Evolutionary conservation across 2,329 filamentous ascomycete species (phyloP).

Genomic region (Trichoderma sp.): DNA sequence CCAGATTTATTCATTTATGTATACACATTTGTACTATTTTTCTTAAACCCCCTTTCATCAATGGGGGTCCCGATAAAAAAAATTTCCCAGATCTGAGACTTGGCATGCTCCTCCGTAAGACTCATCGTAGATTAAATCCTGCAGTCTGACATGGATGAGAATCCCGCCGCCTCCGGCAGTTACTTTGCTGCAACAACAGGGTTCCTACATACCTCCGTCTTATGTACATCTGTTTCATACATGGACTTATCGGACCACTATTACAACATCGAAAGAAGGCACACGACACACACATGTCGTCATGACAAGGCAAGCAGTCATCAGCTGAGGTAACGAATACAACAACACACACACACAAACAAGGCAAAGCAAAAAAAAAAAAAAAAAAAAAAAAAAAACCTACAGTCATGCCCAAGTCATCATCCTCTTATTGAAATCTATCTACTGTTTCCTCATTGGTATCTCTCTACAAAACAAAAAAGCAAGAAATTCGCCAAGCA

Average conservation of each 20-base stretch:
- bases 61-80: not conserved
- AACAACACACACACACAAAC: too few relatives aligned
- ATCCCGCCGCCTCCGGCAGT: not conserved
- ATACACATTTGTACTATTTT: too few relatives aligned
- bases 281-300: not conserved
- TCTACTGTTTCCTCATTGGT: not conserved
- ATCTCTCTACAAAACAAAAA: not conserved
- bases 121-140: not conserved
- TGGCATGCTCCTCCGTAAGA: not conserved
- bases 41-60: too few relatives aligned
- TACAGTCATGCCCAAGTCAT: not conserved
- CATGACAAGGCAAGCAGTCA: not conserved
- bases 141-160: not conserved
- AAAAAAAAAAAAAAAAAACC: too few relatives aligned
- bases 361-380: not conserved
- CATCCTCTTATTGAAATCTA: not conserved
- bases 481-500: not conserved
- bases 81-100: not conserved
- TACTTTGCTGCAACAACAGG: not conserved
- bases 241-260: not conserved
- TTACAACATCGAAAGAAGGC: not conserved
- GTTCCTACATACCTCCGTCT: not conserved
- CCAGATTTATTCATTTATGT: not conserved
- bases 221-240: not conserved
- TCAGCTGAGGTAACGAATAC: not conserved